Evolutionary conservation across 768 basidiomycete genomes (phyloP).

Genomic region (Tylopilus rubrobrunneus): DNA sequence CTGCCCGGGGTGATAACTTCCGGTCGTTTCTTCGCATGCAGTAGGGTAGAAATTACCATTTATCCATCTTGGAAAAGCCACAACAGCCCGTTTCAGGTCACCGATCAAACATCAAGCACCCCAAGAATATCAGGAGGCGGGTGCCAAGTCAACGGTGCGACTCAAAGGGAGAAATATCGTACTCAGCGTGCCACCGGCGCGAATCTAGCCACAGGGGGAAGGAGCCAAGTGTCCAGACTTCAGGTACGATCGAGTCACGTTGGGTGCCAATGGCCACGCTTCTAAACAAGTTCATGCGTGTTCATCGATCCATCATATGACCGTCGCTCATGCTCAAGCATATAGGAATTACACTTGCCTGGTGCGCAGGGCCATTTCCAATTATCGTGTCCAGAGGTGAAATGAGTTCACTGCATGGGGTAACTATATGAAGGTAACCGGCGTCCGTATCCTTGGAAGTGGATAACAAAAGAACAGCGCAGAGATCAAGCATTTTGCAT

Average conservation of each 20-base stretch:
- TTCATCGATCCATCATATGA: neutral
- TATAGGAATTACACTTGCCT: slow-evolving; percentile 7
- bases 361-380: neutral
- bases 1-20: slow-evolving; percentile 9
- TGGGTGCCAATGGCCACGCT: neutral
- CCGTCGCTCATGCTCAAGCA: neutral
- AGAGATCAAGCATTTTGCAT: slow-evolving; percentile 5
- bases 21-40: slow-evolving; percentile 2
- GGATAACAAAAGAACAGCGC: neutral
- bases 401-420: neutral
- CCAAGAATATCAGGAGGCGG: neutral
- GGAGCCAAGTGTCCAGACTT: neutral
- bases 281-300: neutral
- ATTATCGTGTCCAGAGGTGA: neutral
- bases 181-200: neutral
- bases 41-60: neutral
- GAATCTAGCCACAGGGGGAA: neutral
- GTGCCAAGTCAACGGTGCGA: neutral
- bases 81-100: neutral
- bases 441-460: neutral
- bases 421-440: neutral
- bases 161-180: neutral
- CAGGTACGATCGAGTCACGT: neutral
- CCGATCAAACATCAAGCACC: slow-evolving; percentile 1
- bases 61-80: neutral